Conservation (phyloP, 1,284 basidiomycete genomes). For the Tilletia caries region DNA sequence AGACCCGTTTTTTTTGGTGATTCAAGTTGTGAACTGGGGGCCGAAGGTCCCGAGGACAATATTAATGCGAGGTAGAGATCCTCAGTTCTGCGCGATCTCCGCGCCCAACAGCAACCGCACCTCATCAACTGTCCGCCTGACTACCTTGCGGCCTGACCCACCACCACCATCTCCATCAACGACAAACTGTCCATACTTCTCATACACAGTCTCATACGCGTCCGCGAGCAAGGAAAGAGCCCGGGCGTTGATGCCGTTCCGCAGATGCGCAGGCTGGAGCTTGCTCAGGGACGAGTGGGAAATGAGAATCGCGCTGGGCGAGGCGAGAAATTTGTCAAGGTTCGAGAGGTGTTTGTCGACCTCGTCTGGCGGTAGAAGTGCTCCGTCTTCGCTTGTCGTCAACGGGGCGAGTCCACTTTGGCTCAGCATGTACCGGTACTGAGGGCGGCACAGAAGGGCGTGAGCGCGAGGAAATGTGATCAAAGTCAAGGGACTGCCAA, state of each 20-base stretch:
- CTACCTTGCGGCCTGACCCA: constrained; percentile 12
- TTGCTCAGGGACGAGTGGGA: constrained; percentile 21
- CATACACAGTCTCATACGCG: constrained; percentile 18
- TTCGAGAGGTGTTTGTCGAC: constrained; percentile 15
- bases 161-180: constrained; percentile 18
- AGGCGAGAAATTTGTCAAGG: constrained; percentile 28
- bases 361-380: constrained; percentile 2
- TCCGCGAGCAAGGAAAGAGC: constrained; percentile 25
- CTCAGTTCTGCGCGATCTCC: neutral
- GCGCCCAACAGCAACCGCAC: constrained; percentile 32
- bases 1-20: neutral
- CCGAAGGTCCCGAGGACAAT: no score
- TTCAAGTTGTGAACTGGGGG: no score
- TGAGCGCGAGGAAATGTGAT: constrained; percentile 1
- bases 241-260: constrained; percentile 24
- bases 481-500: neutral
- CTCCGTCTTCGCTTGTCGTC: neutral
- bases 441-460: neutral
- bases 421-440: constrained; percentile 20
- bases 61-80: no score
- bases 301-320: constrained; percentile 26
- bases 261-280: constrained; percentile 20
- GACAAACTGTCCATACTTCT: no score
- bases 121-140: constrained; percentile 25
- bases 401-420: constrained; percentile 20